A percentile compares a stretch with the other conserved stretches of the same genome.
Evolutionary conservation across 495 filamentous ascomycete genomes (phyloP).

Genomic region (Aspergillus baeticus): DNA sequence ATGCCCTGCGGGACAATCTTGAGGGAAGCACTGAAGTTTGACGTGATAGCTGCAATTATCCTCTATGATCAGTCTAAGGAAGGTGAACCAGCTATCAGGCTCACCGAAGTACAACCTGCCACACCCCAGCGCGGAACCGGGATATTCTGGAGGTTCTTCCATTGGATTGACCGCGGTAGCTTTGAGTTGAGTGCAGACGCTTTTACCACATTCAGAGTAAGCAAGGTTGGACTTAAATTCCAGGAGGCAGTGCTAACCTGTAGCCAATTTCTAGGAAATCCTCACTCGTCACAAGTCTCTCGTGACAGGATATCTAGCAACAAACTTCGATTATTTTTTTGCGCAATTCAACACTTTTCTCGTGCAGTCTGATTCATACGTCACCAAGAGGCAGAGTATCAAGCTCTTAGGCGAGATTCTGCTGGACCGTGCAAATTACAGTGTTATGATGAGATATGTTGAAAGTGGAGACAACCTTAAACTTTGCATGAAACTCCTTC

Average conservation of each 20-base stretch:
- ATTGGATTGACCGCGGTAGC: slow-evolving; percentile 90
- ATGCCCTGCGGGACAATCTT: slow-evolving; percentile 90
- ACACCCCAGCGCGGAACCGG: slow-evolving; percentile 69
- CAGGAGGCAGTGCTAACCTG: not conserved
- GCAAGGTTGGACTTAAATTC: slow-evolving; percentile 14
- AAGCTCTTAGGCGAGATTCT: slow-evolving; percentile 95
- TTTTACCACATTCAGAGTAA: slow-evolving; percentile 92
- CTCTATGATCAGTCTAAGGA: slow-evolving; percentile 83
- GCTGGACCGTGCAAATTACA: slow-evolving; percentile 93
- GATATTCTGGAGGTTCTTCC: slow-evolving; percentile 97
- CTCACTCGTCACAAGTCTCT: slow-evolving; percentile 90
- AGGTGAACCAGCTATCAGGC: slow-evolving; percentile 49
- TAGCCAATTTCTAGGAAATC: slow-evolving; percentile 62
- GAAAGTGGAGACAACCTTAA: slow-evolving; percentile 94
- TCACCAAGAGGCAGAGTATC: slow-evolving; percentile 97
- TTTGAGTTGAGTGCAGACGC: slow-evolving; percentile 98
- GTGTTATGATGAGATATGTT: slow-evolving; percentile 96
- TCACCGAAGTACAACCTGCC: slow-evolving; percentile 66
- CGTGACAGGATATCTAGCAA: slow-evolving; percentile 78
- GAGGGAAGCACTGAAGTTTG: slow-evolving; percentile 88
- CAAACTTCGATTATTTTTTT: slow-evolving; percentile 92
- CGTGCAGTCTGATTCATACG: slow-evolving; percentile 89
- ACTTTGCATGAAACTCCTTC: slow-evolving; percentile 93
- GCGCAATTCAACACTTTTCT: slow-evolving; percentile 83
- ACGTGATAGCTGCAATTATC: slow-evolving; percentile 83